A percentile compares a stretch with the other conserved stretches of the same genome.
Conservation (phyloP, 106 monocot species). For the Dendrobium huoshanense region DNA sequence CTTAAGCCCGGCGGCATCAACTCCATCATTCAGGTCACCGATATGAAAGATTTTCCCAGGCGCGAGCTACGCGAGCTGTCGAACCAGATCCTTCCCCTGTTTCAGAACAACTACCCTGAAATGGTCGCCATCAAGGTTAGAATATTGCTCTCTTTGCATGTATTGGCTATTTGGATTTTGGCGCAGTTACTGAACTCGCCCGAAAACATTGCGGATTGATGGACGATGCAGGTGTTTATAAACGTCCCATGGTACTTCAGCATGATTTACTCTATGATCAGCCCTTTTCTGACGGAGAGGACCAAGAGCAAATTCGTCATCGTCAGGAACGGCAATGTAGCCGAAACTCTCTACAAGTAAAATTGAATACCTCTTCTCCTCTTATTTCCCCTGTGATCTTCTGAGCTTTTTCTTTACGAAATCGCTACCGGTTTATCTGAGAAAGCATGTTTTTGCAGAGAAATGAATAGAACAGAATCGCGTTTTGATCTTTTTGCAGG, state of each 20-base stretch:
- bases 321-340: constrained; percentile 70
- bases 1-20: constrained; percentile 66
- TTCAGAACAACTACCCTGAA: constrained; percentile 96
- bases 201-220: not conserved
- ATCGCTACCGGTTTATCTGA: too few species aligned
- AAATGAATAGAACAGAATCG: too few species aligned
- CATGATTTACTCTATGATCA: constrained; percentile 70
- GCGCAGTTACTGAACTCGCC: too few species aligned
- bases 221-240: constrained; percentile 53
- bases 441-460: too few species aligned
- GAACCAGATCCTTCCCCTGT: constrained; percentile 63
- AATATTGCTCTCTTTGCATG: not conserved
- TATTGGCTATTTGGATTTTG: too few species aligned
- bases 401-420: too few species aligned
- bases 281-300: constrained; percentile 79
- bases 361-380: not conserved
- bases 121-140: constrained; percentile 77
- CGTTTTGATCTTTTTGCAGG: constrained; percentile 11
- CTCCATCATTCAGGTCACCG: constrained; percentile 90
- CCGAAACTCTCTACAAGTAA: constrained; percentile 84
- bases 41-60: constrained; percentile 92
- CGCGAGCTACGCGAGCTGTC: constrained; percentile 71
- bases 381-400: too few species aligned
- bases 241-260: constrained; percentile 94
- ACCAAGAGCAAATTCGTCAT: constrained; percentile 96